Percentiles rank a stretch among this genome's conserved stretches.
phyloP scores from a whole-genome alignment of 2,329 filamentous ascomycete genomes.

The Parastagonospora nodorum region DNA sequence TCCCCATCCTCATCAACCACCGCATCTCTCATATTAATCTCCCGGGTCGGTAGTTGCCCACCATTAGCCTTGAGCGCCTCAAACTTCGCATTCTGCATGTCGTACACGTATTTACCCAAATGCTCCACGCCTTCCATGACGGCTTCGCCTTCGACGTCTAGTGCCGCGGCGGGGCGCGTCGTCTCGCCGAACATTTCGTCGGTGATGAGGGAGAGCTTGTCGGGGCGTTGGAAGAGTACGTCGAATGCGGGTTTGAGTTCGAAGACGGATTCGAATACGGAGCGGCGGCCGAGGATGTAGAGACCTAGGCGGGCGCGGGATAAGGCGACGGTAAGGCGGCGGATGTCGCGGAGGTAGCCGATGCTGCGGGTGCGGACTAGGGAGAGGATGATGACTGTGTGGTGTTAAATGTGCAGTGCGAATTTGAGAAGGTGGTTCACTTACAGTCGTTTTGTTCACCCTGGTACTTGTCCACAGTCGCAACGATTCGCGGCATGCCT shows the following conservation, averaged over 20 bases:
- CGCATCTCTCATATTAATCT: constrained; percentile 43
- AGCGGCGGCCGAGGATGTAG: constrained; percentile 86
- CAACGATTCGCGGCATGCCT: constrained; percentile 85
- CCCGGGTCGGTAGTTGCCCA: constrained; percentile 41
- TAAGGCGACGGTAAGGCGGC: constrained; percentile 90
- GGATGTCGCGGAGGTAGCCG: constrained; percentile 91
- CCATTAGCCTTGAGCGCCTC: constrained; percentile 58
- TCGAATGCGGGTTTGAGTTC: constrained; percentile 89
- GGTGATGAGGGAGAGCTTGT: constrained; percentile 79
- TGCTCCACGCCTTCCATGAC: constrained; percentile 93
- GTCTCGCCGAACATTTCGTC: constrained; percentile 82
- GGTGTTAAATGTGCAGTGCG: constrained; percentile 8
- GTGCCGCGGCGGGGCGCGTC: constrained; percentile 51
- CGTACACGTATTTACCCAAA: constrained; percentile 91
- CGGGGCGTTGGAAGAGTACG: constrained; percentile 73
- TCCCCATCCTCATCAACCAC: constrained; percentile 34
- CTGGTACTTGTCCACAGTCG: constrained; percentile 98
- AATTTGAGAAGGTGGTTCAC: constrained; percentile 44
- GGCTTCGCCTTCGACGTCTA: constrained; percentile 57
- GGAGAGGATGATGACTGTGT: constrained; percentile 84
- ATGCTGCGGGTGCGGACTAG: constrained; percentile 86
- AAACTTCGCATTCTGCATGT: constrained; percentile 83
- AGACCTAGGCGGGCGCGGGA: constrained; percentile 90
- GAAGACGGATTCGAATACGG: constrained; percentile 85
- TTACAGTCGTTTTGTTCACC: constrained; percentile 98